Evolutionary conservation across 1,284 basidiomycete species (phyloP), one percentile per base, ranked within the genome.

Genomic region (Melanopsichium pennsylvanicum): DNA sequence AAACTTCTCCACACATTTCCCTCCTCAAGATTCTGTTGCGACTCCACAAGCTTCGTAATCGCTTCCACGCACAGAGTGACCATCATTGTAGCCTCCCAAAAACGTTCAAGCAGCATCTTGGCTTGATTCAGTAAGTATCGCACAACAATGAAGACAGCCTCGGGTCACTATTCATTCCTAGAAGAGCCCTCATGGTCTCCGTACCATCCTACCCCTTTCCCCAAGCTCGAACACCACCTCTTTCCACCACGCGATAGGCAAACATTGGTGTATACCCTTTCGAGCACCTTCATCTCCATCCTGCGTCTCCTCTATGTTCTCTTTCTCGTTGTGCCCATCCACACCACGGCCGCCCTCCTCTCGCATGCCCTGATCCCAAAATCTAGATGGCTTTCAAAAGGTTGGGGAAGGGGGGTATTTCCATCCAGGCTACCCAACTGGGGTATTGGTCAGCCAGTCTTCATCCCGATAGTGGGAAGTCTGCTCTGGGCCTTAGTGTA

Each of bases 401-500:
- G 42, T 0, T 64, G 38, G 31, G 42, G 50, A 1, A 39, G 33
- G 10, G 38, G 37, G 2, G 15, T 0, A 2, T 64, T 58, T 29
- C 61, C 55, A 11, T 45, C 44, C 2, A 27, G 61, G 15, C 7
- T 58, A 26, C 55, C 61, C 4, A 42, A 23, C 2, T 59, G 50
- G 49, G 23, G 35, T 3, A 4, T 49, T 11, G 50, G 49, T 2
- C 61, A 59, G 36, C 58, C 61, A 31, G 4, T 64, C 2, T 32
- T 21, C 0, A 39, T 64, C 4, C 61, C 55, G n/a, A 1, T 64
- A 10, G 27, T 64, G 11, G 50, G 49, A 1, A 54, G 55, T 23
- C 11, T 64, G n/a, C 55, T 64, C 13, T 64, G 61, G 61, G 61
- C 61, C 8, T 11, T 54, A 7, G 55, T 58, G 19, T 64, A 64